Evolutionary conservation across 768 basidiomycete genomes (phyloP), one percentile per base, ranked within the genome.

Genomic region (Naematelia encephala): DNA sequence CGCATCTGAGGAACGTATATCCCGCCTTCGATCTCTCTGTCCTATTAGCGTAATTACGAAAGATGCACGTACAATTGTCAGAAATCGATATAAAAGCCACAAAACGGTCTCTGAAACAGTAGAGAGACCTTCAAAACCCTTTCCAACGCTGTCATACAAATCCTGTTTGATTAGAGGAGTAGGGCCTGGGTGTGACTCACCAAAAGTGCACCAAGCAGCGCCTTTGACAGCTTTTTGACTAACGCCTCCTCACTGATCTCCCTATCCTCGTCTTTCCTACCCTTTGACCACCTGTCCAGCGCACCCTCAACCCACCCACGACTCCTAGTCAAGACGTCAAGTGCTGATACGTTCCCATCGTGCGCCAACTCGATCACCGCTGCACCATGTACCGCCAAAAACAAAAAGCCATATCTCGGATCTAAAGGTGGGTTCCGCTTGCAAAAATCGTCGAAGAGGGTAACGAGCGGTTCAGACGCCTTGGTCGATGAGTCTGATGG

Each of bases 311-410:
- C 55, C 59, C 64, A 66, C 11, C 26, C 49, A 13, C 47, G 51
- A 49, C 64, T n/a, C 19, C 28, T 28, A 23, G 60, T 48, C 27
- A 71, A 5, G 4, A 71, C 12, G 16, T 25, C 55, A 19, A 42
- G 29, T 19, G 51, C 58, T 12, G 43, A 22, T 8, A 57, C 69
- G 1, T 60, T 42, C 48, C 58, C 55, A 4, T 56, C 56, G 39
- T 63, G n/a, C 3, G 52, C 51, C 0, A 54, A 30, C 22, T 27
- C 53, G 14, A 63, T 43, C 2, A 64, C 51, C 5, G 58, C 56
- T 22, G 19, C 51, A 2, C 68, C 68, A 50, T 72, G 66, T 30
- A 25, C 30, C 2, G 44, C 51, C 8, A 63, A 23, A 34, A 72
- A 66, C 4, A 53, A 29, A n/a, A 72, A 29, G 1, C 44, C 54